Percentiles rank a stretch among this genome's conserved stretches.
phyloP scores from a whole-genome alignment of 306 rosid genomes.

The Cercis canadensis region DNA sequence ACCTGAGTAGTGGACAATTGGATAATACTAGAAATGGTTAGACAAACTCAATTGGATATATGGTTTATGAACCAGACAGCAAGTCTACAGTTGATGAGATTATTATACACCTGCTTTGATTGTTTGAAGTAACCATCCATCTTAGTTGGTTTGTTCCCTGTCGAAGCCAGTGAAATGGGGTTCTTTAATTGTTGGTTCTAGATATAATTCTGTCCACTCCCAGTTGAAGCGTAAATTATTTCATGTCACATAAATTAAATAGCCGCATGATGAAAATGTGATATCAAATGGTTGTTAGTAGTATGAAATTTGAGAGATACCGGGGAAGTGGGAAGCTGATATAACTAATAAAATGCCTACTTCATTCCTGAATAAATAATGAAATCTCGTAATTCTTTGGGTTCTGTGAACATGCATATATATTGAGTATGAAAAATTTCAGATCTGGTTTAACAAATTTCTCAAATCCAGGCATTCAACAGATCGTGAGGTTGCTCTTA shows the following conservation, averaged over 20 bases:
- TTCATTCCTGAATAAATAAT: neutral
- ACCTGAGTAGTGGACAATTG: neutral
- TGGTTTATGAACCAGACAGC: neutral
- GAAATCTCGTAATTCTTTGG: neutral
- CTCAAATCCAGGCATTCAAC: conserved; percentile 85
- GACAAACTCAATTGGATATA: neutral
- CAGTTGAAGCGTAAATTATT: neutral
- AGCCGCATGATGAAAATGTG: neutral
- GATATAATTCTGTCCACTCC: conserved; percentile 4
- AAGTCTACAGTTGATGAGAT: conserved; percentile 15
- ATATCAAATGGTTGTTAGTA: neutral
- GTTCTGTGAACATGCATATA: neutral
- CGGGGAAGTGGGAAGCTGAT: neutral
- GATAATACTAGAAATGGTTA: neutral
- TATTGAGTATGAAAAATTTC: no score
- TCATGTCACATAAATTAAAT: neutral
- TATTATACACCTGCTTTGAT: conserved; percentile 15
- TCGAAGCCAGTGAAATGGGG: neutral
- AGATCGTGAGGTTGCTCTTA: conserved; percentile 95
- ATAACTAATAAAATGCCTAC: neutral
- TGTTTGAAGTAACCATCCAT: conserved; percentile 28
- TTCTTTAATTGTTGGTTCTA: conserved; percentile 20
- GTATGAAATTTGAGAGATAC: neutral
- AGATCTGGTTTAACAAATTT: conserved; percentile 15
- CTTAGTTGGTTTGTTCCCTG: conserved; percentile 7